Conservation (phyloP, 768 basidiomycete genomes). For the Wakefieldia striispora region DNA sequence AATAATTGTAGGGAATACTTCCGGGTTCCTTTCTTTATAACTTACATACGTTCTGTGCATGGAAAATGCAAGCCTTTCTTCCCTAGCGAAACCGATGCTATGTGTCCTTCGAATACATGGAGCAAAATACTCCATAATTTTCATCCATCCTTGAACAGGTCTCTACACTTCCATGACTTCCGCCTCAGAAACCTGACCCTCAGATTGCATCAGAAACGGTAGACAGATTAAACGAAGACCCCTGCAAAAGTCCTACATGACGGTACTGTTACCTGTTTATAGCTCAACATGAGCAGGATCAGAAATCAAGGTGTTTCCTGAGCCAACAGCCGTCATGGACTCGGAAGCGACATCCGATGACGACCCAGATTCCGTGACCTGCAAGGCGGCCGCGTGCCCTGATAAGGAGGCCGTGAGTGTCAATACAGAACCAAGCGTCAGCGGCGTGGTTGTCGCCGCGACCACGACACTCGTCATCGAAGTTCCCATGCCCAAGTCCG, state of each 20-base stretch:
- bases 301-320: background rate
- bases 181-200: too few relatives aligned
- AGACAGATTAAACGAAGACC: background rate
- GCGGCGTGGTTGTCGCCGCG: background rate
- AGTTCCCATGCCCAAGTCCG: background rate
- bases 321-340: background rate
- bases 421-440: conserved; percentile 14
- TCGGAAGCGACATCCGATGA: background rate
- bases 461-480: conserved; percentile 9
- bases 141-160: too few relatives aligned
- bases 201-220: background rate
- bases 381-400: background rate
- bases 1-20: too few relatives aligned
- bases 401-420: conserved; percentile 3
- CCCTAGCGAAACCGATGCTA: too few relatives aligned
- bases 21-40: too few relatives aligned
- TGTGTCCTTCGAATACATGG: too few relatives aligned
- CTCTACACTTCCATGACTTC: too few relatives aligned
- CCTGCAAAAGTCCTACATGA: background rate
- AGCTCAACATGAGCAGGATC: conserved; percentile 16
- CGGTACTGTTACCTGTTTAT: conserved; percentile 4
- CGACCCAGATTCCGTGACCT: background rate
- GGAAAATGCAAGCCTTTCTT: too few relatives aligned
- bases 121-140: too few relatives aligned
- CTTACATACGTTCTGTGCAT: too few relatives aligned